Conservation (phyloP, 192 early-diverging fungal species). For the Coemansia sp. region DNA sequence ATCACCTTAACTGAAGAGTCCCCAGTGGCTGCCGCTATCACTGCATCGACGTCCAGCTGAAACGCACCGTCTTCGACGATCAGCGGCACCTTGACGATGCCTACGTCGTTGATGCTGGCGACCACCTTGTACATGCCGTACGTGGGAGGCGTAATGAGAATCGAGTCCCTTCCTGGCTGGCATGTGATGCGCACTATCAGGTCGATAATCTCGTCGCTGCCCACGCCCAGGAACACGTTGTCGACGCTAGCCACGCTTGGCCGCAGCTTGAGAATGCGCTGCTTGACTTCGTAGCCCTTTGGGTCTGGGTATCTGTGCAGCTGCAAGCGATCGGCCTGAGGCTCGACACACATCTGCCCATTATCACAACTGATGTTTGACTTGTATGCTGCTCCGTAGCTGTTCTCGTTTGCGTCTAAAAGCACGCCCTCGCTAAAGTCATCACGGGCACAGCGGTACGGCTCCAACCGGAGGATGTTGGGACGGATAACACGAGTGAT, state of each 20-base stretch:
- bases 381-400: conserved; percentile 70
- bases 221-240: conserved; percentile 93
- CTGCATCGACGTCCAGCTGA: conserved; percentile 49
- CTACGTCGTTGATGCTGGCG: conserved; percentile 94
- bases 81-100: conserved; percentile 82
- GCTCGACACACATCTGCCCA: conserved; percentile 3
- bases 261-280: conserved; percentile 71
- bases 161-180: conserved; percentile 85
- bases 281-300: conserved; percentile 82
- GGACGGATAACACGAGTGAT: conserved; percentile 72
- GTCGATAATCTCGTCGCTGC: conserved; percentile 96
- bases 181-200: conserved; percentile 86
- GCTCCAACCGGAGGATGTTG: conserved; percentile 78
- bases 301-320: conserved; percentile 98
- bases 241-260: conserved; percentile 62
- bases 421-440: conserved; percentile 93
- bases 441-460: conserved; percentile 98
- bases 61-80: conserved; percentile 65
- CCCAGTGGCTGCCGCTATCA: conserved; percentile 58
- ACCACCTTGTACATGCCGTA: conserved; percentile 99
- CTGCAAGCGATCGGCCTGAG: conserved; percentile 38
- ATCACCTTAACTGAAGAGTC: conserved; percentile 86
- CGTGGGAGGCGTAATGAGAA: conserved; percentile 95
- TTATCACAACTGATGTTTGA: conserved; percentile 38
- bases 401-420: conserved; percentile 99